Conservation (phyloP, 768 basidiomycete genomes). For the Leccinellum rugosiceps region DNA sequence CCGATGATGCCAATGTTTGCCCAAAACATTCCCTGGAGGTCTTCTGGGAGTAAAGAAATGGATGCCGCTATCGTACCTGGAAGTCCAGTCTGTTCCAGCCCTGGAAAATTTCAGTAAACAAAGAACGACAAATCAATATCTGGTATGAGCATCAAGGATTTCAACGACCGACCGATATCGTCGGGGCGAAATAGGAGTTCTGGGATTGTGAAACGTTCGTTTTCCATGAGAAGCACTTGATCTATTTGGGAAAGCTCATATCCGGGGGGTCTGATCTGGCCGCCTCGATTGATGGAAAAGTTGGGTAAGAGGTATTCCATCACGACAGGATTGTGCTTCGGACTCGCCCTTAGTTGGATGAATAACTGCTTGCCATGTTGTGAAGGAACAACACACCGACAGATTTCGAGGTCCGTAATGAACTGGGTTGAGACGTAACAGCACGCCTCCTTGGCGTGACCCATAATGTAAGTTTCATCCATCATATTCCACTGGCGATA, state of each 20-base stretch:
- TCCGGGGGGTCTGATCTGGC: slow-evolving; percentile 51
- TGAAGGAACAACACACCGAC: slow-evolving; percentile 56
- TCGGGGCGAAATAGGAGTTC: slow-evolving; percentile 88
- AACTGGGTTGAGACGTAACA: slow-evolving; percentile 82
- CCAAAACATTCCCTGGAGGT: slow-evolving; percentile 94
- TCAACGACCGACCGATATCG: slow-evolving; percentile 68
- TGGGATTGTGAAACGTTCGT: slow-evolving; percentile 90
- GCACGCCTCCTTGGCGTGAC: slow-evolving; percentile 86
- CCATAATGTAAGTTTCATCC: slow-evolving; percentile 93
- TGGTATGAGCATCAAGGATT: slow-evolving; percentile 4
- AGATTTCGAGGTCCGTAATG: slow-evolving; percentile 67
- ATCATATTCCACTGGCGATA: slow-evolving; percentile 99
- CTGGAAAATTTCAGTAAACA: slow-evolving; percentile 34
- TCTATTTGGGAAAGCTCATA: slow-evolving; percentile 54
- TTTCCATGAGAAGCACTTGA: slow-evolving; percentile 81
- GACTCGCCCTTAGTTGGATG: slow-evolving; percentile 43
- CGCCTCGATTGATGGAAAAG: slow-evolving; percentile 63
- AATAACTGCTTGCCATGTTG: slow-evolving; percentile 13
- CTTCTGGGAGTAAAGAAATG: slow-evolving; percentile 72
- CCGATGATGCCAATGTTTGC: slow-evolving; percentile 89
- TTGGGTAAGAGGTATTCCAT: slow-evolving; percentile 92
- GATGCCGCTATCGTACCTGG: slow-evolving; percentile 71
- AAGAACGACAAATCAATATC: slow-evolving; percentile 7
- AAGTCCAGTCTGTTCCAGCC: slow-evolving; percentile 79
- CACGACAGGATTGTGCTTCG: slow-evolving; percentile 63